Evolutionary conservation across 169 alveolate genomes (phyloP), one percentile per base, ranked within the genome.

Genomic region (Cryptosporidium canis): DNA sequence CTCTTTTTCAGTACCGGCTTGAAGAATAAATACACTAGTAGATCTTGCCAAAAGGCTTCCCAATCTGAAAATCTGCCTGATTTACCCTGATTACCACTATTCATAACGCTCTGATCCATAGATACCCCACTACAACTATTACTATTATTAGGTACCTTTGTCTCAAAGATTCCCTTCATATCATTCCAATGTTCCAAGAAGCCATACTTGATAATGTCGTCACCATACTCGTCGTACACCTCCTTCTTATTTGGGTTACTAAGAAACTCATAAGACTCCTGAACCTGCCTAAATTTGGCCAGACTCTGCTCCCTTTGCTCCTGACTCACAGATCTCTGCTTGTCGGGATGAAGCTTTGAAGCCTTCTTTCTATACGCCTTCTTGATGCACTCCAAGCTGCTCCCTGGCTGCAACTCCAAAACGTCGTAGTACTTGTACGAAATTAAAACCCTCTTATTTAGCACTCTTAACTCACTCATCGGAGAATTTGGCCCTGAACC

Each of bases 191-290:
- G 29, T 9, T 70, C 67, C 16, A 70, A 70, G 9, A 70, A 33
- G 11, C 84, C 84, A 33, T 51, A 70, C n/a, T 70, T 70, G 14
- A 70, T 24, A 48, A 55, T 55, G 33, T 70, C 84, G 39, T 70
- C 84, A 4, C 84, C 84, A 33, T 70, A 70, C 18, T 70, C 84
- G 29, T 70, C 84, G 33, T 70, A 70, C 1, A 70, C n/a, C 18
- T 27, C 84, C 33, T 70, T 70, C 53, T 70, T 70, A 51, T 29
- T 70, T 70, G 66, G 84, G 18, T 70, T 70, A n/a, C 84, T 51
- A 18, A 70, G 41, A 29, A 70, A 18, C 21, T 70, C 84, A 70
- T 70, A 70, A 55, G 84, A 61, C 21, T 70, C 67, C 11, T 51
- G 67, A 16, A 70, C 43, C 53, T 70, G 67, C 11, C 61, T 61